Conservation (phyloP, 164 flowering plant species). For the Stephania japonica region DNA sequence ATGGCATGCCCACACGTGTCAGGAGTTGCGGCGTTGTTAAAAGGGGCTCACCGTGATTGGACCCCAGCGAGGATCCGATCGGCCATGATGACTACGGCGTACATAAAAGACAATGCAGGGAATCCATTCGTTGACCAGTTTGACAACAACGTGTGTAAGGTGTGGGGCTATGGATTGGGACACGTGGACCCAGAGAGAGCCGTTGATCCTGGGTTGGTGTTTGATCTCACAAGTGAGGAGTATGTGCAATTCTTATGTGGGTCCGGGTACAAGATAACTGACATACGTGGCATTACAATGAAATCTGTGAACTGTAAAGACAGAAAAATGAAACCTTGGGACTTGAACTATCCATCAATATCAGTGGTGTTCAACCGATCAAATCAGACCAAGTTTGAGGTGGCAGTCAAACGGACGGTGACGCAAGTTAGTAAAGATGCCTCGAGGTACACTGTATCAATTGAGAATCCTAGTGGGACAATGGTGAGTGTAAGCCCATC, state of each 20-base stretch:
- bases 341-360: conserved; percentile 50
- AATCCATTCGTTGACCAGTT: neutral
- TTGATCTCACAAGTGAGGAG: conserved; percentile 34
- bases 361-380: neutral
- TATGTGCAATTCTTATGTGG: conserved; percentile 42
- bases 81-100: neutral
- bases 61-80: neutral
- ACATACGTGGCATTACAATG: conserved; percentile 16
- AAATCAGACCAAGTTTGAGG: neutral
- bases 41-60: neutral
- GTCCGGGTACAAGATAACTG: conserved; percentile 11
- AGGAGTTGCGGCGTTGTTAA: neutral
- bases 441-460: conserved; percentile 19
- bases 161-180: conserved; percentile 43
- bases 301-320: conserved; percentile 18
- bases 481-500: conserved; percentile 26
- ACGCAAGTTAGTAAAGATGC: conserved; percentile 25
- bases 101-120: neutral
- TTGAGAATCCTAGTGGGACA: conserved; percentile 15
- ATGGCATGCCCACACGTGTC: neutral
- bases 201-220: conserved; percentile 39
- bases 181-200: conserved; percentile 45
- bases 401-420: conserved; percentile 25
- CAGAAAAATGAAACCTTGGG: conserved; percentile 22
- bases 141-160: neutral